phyloP scores from a whole-genome alignment of 768 basidiomycete genomes.

The Suillus hirtellus region DNA sequence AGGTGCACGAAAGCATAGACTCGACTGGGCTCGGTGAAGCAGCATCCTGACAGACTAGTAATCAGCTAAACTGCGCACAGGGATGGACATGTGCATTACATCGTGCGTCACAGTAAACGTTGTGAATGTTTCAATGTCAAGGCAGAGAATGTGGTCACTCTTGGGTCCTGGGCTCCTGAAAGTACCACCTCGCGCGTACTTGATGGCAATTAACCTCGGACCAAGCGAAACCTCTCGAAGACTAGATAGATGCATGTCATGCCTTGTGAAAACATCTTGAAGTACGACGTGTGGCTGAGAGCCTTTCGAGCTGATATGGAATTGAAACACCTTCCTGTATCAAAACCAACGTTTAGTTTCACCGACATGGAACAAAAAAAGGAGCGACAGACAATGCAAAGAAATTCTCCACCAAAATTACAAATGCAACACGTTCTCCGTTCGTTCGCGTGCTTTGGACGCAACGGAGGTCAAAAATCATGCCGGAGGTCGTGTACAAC shows the following conservation, averaged over 20 bases:
- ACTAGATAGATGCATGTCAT: slow-evolving; percentile 10
- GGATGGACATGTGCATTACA: background rate
- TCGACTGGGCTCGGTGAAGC: slow-evolving; percentile 1
- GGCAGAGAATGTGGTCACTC: slow-evolving; percentile 7
- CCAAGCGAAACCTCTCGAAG: slow-evolving; percentile 8
- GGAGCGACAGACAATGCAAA: background rate
- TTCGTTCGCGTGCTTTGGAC: slow-evolving; percentile 3
- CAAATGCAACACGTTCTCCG: slow-evolving; percentile 9
- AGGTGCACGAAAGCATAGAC: slow-evolving; percentile 8
- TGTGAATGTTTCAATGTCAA: slow-evolving; percentile 3
- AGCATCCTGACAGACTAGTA: background rate
- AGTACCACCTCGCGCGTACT: slow-evolving; percentile 5
- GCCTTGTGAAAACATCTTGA: slow-evolving; percentile 5
- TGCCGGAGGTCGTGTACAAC: slow-evolving; percentile 6
- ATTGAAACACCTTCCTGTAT: slow-evolving; percentile 7
- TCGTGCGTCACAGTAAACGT: slow-evolving; percentile 3
- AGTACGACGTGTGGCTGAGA: slow-evolving; percentile 1
- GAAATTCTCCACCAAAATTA: slow-evolving; percentile 8
- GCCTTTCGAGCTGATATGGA: background rate
- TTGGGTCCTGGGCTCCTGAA: slow-evolving; percentile 6
- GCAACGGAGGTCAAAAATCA: slow-evolving; percentile 11
- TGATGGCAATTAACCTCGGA: slow-evolving; percentile 8
- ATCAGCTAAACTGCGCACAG: slow-evolving; percentile 2
- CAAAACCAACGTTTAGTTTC: background rate
- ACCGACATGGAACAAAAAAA: background rate